Evolutionary conservation across 257 asterid species (phyloP).

Genomic region (Nicotiana tomentosiformis): DNA sequence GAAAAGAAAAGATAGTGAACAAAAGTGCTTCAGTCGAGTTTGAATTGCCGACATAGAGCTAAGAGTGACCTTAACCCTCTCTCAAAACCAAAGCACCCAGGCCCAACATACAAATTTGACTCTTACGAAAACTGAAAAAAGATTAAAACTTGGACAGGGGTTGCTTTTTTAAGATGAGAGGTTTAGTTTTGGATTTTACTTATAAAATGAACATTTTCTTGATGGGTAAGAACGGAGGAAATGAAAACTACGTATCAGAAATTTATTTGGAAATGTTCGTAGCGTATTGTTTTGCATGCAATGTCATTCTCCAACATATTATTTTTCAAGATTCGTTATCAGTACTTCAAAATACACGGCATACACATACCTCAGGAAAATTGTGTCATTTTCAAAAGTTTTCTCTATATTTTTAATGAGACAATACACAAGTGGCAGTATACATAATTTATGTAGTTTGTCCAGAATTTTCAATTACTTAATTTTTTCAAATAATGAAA

Average conservation of each 20-base stretch:
- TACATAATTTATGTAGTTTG: neutral
- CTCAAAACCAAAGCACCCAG: too few relatives aligned
- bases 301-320: neutral
- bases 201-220: slow-evolving; percentile 8
- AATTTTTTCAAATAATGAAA: neutral
- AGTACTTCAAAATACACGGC: neutral
- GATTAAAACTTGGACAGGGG: neutral
- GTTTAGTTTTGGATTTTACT: neutral
- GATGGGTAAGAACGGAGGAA: neutral
- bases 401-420: neutral
- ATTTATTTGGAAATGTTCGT: slow-evolving; percentile 14
- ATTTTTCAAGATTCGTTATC: slow-evolving; percentile 1
- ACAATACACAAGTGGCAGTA: neutral
- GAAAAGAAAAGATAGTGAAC: too few relatives aligned
- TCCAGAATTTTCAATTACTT: neutral
- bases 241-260: slow-evolving; percentile 9
- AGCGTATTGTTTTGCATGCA: slow-evolving; percentile 5
- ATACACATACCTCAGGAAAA: neutral
- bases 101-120: slow-evolving; percentile 18
- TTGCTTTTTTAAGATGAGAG: neutral
- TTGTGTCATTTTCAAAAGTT: neutral
- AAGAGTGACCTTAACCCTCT: too few relatives aligned
- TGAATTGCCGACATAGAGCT: too few relatives aligned
- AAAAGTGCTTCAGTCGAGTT: too few relatives aligned
- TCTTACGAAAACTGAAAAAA: slow-evolving; percentile 12